Percentiles rank a stretch among this genome's conserved stretches.
phyloP scores from a whole-genome alignment of 352 stramenopile species.

The Phytopythium chamaehyphon region DNA sequence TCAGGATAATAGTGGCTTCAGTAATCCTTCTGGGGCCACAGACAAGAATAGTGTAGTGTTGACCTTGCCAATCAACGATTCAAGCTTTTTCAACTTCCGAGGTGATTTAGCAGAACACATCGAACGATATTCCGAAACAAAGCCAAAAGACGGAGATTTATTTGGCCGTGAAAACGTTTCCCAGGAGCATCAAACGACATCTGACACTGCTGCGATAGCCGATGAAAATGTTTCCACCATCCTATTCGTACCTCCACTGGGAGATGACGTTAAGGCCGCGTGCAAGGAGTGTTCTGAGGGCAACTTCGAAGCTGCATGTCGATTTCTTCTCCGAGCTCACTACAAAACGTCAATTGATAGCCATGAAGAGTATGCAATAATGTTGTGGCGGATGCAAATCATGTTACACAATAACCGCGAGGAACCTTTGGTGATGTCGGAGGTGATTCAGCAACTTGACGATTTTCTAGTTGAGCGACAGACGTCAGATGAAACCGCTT shows the following conservation, averaged over 20 bases:
- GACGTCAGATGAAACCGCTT: slow-evolving; percentile 14
- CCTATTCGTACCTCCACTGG: slow-evolving; percentile 10
- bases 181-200: slow-evolving; percentile 1
- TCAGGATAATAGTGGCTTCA: slow-evolving; percentile 11
- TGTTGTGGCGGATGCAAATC: slow-evolving; percentile 42
- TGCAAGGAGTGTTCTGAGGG: background rate
- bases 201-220: background rate
- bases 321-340: slow-evolving; percentile 36
- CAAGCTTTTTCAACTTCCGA: slow-evolving; percentile 35
- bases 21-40: too few relatives aligned
- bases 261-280: slow-evolving; percentile 8
- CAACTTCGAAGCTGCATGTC: slow-evolving; percentile 21
- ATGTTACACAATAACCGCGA: background rate
- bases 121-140: background rate
- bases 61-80: slow-evolving; percentile 29
- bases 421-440: background rate
- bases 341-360: slow-evolving; percentile 51
- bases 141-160: background rate
- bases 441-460: slow-evolving; percentile 4
- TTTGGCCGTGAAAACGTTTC: background rate
- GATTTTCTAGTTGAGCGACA: slow-evolving; percentile 33
- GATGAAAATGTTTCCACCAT: background rate
- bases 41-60: background rate
- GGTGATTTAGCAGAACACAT: slow-evolving; percentile 10
- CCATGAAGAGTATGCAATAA: slow-evolving; percentile 43